Evolutionary conservation across 2,329 filamentous ascomycete genomes (phyloP).

Genomic region (Colletotrichum sp.): DNA sequence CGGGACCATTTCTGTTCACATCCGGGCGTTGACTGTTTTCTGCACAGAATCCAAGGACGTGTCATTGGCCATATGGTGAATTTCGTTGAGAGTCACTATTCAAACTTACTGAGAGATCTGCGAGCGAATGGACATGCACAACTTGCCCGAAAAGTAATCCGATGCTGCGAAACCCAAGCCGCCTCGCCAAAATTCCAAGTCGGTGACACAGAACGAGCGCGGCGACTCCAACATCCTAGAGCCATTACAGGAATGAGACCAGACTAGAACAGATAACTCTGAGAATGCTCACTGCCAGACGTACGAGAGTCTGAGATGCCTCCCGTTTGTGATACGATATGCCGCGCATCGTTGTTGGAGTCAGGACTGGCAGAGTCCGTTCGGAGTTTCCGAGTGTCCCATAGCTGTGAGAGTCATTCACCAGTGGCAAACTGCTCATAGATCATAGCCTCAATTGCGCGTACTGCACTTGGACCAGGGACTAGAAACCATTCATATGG

Average conservation of each 20-base stretch:
- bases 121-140: background rate
- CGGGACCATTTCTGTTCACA: background rate
- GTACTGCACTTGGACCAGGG: background rate
- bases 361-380: background rate
- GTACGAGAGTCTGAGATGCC: background rate
- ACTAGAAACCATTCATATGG: constrained; percentile 5
- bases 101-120: background rate
- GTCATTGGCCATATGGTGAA: background rate
- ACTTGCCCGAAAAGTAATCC: background rate
- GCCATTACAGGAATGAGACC: too few relatives aligned
- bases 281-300: too few relatives aligned
- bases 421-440: background rate
- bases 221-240: too few relatives aligned
- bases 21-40: background rate
- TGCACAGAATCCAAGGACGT: background rate
- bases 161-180: background rate
- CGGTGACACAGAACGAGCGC: too few relatives aligned
- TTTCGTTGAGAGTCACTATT: background rate
- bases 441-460: background rate
- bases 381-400: background rate
- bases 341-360: background rate
- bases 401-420: background rate
- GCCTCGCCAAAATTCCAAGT: background rate
- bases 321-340: background rate
- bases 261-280: too few relatives aligned